Base-by-base conservation (phyloP, 2,329 filamentous ascomycete species). In the Didymella glomerata region DNA sequence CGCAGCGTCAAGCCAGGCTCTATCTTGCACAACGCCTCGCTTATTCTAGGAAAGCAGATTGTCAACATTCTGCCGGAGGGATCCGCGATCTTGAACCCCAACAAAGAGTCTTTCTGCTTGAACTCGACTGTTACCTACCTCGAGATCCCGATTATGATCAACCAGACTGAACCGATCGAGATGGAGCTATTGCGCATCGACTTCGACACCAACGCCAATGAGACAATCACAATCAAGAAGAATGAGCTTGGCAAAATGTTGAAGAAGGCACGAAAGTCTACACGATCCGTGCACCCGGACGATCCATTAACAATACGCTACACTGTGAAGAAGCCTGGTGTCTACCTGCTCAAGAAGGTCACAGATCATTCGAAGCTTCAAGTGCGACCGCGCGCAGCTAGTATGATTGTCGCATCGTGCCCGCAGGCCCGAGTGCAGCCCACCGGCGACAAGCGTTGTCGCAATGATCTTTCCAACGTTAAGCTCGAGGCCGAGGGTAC, bases 61-160 rank as follows among this genome's bases (percentile, higher is more conserved):
- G 94, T 99, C 78, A 95, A 99, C 75, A 97, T 99, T 72, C 82
- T 99, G 54, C 95, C 95, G 2, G 95, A 99, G 82, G 96, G 96
- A 18, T 95, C 93, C 48, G 95, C 93, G 14, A 84, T 93, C 48
- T 82, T 99, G 63, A 99, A 99, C 71, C 92, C 93, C 0, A 86
- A 93, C 46, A 85, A 86, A 57, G 80, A 84, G n/a, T 85, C 93
- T 0, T 95, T 95, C 77, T 99, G 95, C 77, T 80, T 99, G 47
- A 89, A 89, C 57, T 81, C 83, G 42, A 81, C 85, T 22, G 86
- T 84, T 58, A 83, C 84, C 28, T 81, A 84, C 9, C 85, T 88
- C 38, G 82, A 85, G 50, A 81, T 99, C 28, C 95, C 94, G 1
- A 91, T 99, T 45, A 90, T 88, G 72, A 93, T 99, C 80, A 99